Base-by-base conservation (phyloP, 176 grass and related monocot genomes). In the Rhynchospora breviuscula region DNA sequence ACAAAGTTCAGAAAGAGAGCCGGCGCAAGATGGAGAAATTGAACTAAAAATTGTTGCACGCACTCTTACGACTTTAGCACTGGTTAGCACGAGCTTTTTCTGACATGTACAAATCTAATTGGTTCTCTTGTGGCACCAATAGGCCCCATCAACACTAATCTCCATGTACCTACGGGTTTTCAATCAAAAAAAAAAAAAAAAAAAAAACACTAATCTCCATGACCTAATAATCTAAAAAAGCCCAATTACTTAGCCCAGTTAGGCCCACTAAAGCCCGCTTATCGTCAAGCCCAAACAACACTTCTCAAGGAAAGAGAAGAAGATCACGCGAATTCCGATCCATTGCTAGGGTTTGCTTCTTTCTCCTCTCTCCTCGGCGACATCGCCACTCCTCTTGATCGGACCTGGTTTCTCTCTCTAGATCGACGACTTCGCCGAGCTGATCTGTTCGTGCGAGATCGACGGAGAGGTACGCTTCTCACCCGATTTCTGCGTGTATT, bases 271-370 rank as follows among this genome's bases (percentile, higher is more conserved):
- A 54, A 33, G 49, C 48, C 48, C 49, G 53, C 13, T 54, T 67
- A 67, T 67, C 4, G 13, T 67, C 31, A 2, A 31, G 72, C 73
- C 73, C 73, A 77, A 26, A 52, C 53, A 40, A 26, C 6, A 15
- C 21, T 76, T 76, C 66, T 65, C 15, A 58, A 48, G n/a, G 48
- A 13, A 66, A 52, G 40, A 25, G 22, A 46, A 63, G 7, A 47
- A 51, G 47, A 6, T 74, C 71, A 75, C 71, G 46, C 25, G 62
- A 48, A 67, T 63, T 66, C 59, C 14, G 40, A 46, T 79, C 78
- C 78, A 35, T 82, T 63, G 62, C 80, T 82, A 82, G 80, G 80
- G 80, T 66, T 82, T 49, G 62, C 22, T 66, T 1, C 62, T 25
- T 53, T 49, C 63, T 66, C 21, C 33, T 12, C 3, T 67, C 61